These are phyloP conservation scores for Boletales sp. DNA, from an alignment of 768 basidiomycete genomes.

Conservation along the genomic window DNA sequence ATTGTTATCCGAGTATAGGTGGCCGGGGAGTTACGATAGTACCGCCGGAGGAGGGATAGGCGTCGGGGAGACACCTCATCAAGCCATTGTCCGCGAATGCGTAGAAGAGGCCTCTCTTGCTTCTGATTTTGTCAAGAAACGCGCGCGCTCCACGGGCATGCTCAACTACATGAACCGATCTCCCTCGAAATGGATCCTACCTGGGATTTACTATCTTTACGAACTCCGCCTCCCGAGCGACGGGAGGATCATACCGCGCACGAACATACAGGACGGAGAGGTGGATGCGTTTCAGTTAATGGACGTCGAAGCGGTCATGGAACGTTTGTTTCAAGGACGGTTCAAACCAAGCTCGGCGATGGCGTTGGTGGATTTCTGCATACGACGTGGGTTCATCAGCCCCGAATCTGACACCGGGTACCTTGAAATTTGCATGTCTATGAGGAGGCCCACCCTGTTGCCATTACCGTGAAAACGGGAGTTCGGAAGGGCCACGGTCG, in stretches of 20 bases:
- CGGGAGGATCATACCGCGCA: constrained; percentile 30
- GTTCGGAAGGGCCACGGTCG: too few species aligned
- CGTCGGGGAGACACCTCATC: constrained; percentile 34
- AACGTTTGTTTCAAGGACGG: constrained; percentile 29
- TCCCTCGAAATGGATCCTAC: constrained; percentile 41
- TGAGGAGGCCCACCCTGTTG: constrained; percentile 15
- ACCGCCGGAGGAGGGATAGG: constrained; percentile 44
- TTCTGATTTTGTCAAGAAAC: constrained; percentile 30
- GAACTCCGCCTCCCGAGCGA: constrained; percentile 40
- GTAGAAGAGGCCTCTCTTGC: constrained; percentile 43
- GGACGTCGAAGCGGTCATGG: constrained; percentile 31
- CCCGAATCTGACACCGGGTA: constrained; percentile 23
- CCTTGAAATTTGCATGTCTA: constrained; percentile 22
- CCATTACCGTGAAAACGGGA: constrained; percentile 15
- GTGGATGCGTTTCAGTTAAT: constrained; percentile 42
- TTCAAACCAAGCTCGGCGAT: constrained; percentile 45
- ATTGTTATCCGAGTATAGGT: constrained; percentile 2
- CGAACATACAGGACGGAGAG: constrained; percentile 39
- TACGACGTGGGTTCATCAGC: constrained; percentile 32
- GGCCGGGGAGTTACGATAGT: constrained; percentile 39
- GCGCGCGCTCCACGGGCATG: constrained; percentile 34
- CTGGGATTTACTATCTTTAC: constrained; percentile 43
- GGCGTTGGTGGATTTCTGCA: constrained; percentile 40
- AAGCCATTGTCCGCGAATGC: constrained; percentile 40
- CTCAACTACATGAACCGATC: constrained; percentile 42